These are phyloP conservation scores for Cyclostephanos invisitatus DNA, from an alignment of 108 stramenopile species.

Conservation along the genomic window DNA sequence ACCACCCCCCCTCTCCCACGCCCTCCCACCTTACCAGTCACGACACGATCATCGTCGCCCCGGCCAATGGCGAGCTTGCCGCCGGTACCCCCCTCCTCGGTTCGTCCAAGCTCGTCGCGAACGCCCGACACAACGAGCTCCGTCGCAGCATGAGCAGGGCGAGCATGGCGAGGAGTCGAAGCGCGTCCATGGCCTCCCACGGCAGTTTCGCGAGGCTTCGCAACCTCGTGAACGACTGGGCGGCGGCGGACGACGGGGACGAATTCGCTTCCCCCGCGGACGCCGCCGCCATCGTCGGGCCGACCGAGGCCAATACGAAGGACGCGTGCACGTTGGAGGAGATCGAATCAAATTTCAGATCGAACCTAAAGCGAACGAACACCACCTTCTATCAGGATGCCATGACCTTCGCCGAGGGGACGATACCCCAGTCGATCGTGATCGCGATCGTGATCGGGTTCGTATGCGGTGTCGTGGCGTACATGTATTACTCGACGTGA, in stretches of 20 bases:
- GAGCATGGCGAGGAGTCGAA: background rate
- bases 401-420: constrained; percentile 54
- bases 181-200: background rate
- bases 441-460: constrained; percentile 55
- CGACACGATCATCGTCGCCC: constrained; percentile 8
- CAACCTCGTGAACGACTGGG: background rate
- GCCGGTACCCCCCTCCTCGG: constrained; percentile 15
- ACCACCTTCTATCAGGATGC: constrained; percentile 58
- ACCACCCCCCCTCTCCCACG: background rate
- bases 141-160: background rate
- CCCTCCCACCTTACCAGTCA: background rate
- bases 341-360: constrained; percentile 12
- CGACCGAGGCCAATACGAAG: background rate
- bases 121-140: constrained; percentile 3
- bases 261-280: background rate
- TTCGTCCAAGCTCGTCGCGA: constrained; percentile 17
- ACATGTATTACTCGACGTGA: constrained; percentile 57
- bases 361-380: background rate
- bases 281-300: background rate
- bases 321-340: constrained; percentile 15
- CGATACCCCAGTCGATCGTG: constrained; percentile 62
- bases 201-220: background rate
- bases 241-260: background rate
- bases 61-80: constrained; percentile 1
- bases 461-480: constrained; percentile 69